Evolutionary conservation across 805 yeast genomes (phyloP).

Genomic region (Candida bentonensis): DNA sequence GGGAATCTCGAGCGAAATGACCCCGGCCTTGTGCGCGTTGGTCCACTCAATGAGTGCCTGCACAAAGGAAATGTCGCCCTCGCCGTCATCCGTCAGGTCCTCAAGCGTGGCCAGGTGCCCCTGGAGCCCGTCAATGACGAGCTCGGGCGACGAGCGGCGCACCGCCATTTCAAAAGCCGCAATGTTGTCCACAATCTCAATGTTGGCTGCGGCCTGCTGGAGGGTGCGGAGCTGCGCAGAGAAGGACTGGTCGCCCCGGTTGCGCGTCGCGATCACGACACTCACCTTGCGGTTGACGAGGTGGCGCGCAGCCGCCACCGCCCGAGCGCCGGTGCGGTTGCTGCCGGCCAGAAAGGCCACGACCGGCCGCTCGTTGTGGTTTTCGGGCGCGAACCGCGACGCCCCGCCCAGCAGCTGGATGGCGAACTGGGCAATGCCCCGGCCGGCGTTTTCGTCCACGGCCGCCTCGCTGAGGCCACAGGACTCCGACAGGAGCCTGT

Average conservation of each 20-base stretch:
- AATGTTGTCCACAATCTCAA: slow-evolving; percentile 16
- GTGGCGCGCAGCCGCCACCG: slow-evolving; percentile 68
- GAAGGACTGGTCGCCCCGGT: slow-evolving; percentile 22
- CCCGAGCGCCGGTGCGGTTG: slow-evolving; percentile 58
- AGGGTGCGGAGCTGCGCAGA: slow-evolving; percentile 40
- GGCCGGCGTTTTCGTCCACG: slow-evolving; percentile 53
- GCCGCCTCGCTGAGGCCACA: slow-evolving; percentile 33
- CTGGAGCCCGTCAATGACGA: slow-evolving; percentile 71
- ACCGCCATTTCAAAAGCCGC: slow-evolving; percentile 15
- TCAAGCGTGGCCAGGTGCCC: slow-evolving; percentile 62
- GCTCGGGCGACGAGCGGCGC: slow-evolving; percentile 61
- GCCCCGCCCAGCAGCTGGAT: slow-evolving; percentile 56
- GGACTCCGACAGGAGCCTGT: slow-evolving; percentile 40
- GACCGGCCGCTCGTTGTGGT: slow-evolving; percentile 70
- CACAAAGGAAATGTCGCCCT: slow-evolving; percentile 12
- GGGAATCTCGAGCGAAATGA: slow-evolving; percentile 65
- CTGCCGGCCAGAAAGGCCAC: slow-evolving; percentile 54
- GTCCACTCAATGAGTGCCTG: slow-evolving; percentile 51
- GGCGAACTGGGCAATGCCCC: slow-evolving; percentile 47
- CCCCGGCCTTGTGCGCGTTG: slow-evolving; percentile 32
- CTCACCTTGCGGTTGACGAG: slow-evolving; percentile 60
- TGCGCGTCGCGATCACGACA: slow-evolving; percentile 35
- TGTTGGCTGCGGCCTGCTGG: slow-evolving; percentile 55
- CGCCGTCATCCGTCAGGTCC: slow-evolving; percentile 33
- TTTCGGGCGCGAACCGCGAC: slow-evolving; percentile 45